These are phyloP conservation scores for Alternaria incomplexa DNA, from an alignment of 2,329 filamentous ascomycete genomes.

Conservation along the genomic window DNA sequence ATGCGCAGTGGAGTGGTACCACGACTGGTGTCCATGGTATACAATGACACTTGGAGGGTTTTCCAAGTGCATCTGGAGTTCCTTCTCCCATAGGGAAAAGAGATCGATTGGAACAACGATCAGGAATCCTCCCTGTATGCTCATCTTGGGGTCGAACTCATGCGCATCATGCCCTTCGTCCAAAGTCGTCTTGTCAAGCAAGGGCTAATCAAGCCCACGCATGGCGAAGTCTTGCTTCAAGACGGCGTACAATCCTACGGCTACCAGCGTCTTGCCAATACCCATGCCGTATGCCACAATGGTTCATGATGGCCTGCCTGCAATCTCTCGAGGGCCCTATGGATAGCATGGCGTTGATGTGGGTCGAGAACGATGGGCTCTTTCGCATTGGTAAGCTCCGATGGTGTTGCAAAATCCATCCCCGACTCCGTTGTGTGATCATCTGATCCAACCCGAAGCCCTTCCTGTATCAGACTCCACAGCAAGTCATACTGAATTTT, in stretches of 20 bases:
- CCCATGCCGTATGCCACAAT: background rate
- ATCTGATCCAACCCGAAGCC: background rate
- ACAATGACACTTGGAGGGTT: background rate
- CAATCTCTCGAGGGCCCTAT: background rate
- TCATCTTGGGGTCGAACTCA: background rate
- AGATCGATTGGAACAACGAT: background rate
- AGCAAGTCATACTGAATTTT: background rate
- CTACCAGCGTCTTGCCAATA: background rate
- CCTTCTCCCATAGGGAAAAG: background rate
- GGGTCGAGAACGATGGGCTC: background rate
- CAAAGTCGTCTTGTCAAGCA: background rate
- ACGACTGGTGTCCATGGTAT: background rate
- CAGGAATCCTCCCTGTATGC: background rate
- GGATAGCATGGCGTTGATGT: background rate
- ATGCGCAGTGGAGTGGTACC: background rate
- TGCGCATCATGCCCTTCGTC: background rate
- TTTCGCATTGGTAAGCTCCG: background rate
- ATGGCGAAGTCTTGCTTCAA: background rate
- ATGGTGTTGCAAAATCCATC: background rate
- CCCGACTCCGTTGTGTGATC: background rate
- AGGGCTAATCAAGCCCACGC: background rate
- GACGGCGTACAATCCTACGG: background rate
- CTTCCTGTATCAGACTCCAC: background rate
- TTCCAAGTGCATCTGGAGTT: background rate
- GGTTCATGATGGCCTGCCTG: background rate